Evolutionary conservation across 768 basidiomycete species (phyloP), one percentile per base, ranked within the genome.

Genomic region (Calocybe gangraenosa): DNA sequence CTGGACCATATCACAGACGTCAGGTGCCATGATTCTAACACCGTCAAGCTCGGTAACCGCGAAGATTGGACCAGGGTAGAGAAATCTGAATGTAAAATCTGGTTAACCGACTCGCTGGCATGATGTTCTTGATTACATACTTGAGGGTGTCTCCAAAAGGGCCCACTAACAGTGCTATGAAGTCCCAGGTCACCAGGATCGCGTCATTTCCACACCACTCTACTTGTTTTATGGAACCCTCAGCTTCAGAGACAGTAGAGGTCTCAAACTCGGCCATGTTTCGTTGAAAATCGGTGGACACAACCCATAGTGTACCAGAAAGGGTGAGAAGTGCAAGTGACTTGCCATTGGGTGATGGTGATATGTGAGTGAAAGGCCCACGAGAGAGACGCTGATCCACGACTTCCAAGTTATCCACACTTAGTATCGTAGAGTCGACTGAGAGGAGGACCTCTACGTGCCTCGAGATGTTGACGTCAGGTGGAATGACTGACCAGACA

Each of bases 171-270:
- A 92, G 68, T 0, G 82, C 87, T 22, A 84, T 65, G 15, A 75
- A 68, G 34, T 81, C 78, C 91, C 92, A 97, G 15, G 84, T 84
- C 14, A 96, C 74, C 2, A 92, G 71, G 36, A 98, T 86, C 0
- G 93, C 92, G 64, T 99, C 94, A 58, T 92, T 92, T 1, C 94
- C 94, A 61, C 93, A 97, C 96, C 96, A 99, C 57, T 87, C 87
- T 0, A 92, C 82, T 52, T 86, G 84, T 28, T 72, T 70, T 2
- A 89, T 74, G 3, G 70, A 62, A 1, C 82, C 85, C 15, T 80
- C 73, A 0, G 74, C 78, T 5, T 71, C 78, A 48, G 68, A 58
- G 22, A 78, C 74, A 20, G 67, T 70, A 7, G 62, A 71, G 2
- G 87, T 87, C 46, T 92, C 81, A 53, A 90, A 92, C 59, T 96